Evolutionary conservation across 176 grass and related monocot species (phyloP).

Genomic region (Poa pratensis): DNA sequence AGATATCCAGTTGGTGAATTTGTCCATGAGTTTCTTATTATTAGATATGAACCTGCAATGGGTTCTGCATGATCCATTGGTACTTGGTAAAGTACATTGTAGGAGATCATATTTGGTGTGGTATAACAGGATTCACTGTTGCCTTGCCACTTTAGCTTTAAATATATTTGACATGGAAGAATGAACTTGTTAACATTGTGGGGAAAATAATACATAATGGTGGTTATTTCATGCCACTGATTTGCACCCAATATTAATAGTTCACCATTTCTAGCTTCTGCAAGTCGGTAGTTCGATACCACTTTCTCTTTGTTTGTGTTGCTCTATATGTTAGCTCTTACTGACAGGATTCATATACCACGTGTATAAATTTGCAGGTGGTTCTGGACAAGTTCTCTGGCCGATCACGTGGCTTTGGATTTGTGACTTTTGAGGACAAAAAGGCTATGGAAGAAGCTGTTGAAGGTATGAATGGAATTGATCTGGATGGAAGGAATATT

Average conservation of each 20-base stretch:
- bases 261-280: not conserved
- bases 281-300: not conserved
- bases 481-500: conserved; percentile 64
- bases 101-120: not conserved
- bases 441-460: conserved; percentile 62
- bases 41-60: not conserved
- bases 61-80: not conserved
- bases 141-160: not conserved
- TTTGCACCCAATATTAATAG: not conserved
- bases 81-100: not conserved
- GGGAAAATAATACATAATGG: not conserved
- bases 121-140: not conserved
- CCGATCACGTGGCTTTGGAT: conserved; percentile 61
- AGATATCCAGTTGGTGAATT: not conserved
- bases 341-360: not conserved
- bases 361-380: conserved; percentile 38
- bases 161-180: not conserved
- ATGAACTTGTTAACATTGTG: not conserved
- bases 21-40: not conserved
- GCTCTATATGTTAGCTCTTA: not conserved
- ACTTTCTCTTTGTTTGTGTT: not conserved
- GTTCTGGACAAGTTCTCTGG: conserved; percentile 68
- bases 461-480: conserved; percentile 67
- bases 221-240: not conserved
- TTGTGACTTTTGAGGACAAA: conserved; percentile 65